Conservation (phyloP, 352 stramenopile species). For the Phytophthora foliorum region DNA sequence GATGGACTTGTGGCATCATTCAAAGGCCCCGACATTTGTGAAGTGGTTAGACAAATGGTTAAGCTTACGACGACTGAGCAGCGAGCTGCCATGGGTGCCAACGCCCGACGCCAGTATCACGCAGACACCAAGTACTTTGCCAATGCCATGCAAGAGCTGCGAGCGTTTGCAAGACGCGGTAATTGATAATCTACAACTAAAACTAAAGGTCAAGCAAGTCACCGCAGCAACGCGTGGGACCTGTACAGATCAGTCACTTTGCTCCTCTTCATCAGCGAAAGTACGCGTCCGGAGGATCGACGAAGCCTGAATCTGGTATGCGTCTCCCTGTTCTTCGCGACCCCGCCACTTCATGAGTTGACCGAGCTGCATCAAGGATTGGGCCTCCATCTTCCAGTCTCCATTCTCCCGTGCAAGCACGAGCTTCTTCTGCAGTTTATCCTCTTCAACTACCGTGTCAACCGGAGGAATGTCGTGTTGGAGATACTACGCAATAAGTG, state of each 20-base stretch:
- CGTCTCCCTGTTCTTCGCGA: slow-evolving; percentile 51
- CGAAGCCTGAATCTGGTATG: slow-evolving; percentile 63
- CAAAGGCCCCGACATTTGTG: slow-evolving; percentile 16
- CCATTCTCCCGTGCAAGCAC: slow-evolving; percentile 42
- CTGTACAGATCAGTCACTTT: slow-evolving; percentile 21
- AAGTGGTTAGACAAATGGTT: slow-evolving; percentile 35
- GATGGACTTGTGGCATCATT: slow-evolving; percentile 38
- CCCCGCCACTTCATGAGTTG: slow-evolving; percentile 86
- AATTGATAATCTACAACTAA: slow-evolving; percentile 9
- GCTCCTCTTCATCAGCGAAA: slow-evolving; percentile 48
- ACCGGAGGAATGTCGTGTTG: slow-evolving; percentile 72
- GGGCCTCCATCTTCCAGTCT: slow-evolving; percentile 75
- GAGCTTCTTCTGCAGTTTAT: slow-evolving; percentile 74
- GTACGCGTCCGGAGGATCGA: slow-evolving; percentile 63
- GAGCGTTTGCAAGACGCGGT: slow-evolving; percentile 31
- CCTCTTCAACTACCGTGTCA: slow-evolving; percentile 79
- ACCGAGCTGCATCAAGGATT: slow-evolving; percentile 70
- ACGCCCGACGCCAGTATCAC: slow-evolving; percentile 50
- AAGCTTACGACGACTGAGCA: slow-evolving; percentile 39
- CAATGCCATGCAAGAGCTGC: slow-evolving; percentile 47
- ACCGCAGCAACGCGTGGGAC: not conserved
- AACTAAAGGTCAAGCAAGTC: not conserved
- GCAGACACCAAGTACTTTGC: slow-evolving; percentile 61
- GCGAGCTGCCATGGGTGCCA: slow-evolving; percentile 34
- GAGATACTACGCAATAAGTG: slow-evolving; percentile 55